Conservation (phyloP, 2,329 filamentous ascomycete genomes). For the Orbilia blumenaviensis region DNA sequence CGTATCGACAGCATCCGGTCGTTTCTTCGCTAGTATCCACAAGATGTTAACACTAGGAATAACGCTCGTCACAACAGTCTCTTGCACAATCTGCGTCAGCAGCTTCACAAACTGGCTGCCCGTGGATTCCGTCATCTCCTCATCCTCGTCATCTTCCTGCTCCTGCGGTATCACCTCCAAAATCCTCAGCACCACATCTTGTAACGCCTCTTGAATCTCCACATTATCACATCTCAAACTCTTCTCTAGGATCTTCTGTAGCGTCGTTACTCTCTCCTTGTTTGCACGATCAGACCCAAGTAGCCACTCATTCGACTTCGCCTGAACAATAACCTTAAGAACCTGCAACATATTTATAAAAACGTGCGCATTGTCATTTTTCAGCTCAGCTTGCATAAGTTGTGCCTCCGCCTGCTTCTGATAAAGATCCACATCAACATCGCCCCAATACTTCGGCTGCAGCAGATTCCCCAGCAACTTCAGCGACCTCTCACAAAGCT, state of each 20-base stretch:
- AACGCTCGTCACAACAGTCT: conserved; percentile 82
- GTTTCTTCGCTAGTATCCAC: conserved; percentile 87
- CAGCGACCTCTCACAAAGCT: conserved; percentile 86
- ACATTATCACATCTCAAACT: conserved; percentile 85
- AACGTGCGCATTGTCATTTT: conserved; percentile 68
- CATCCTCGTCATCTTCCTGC: conserved; percentile 81
- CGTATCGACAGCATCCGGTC: conserved; percentile 85
- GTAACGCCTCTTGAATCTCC: conserved; percentile 87
- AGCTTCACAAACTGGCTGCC: conserved; percentile 88
- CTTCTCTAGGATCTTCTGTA: conserved; percentile 92
- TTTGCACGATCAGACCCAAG: conserved; percentile 67
- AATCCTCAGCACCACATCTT: conserved; percentile 80
- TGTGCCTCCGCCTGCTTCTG: conserved; percentile 79
- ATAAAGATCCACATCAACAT: conserved; percentile 90
- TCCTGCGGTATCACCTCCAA: conserved; percentile 88
- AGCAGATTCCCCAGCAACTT: conserved; percentile 83
- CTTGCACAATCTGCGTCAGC: conserved; percentile 84
- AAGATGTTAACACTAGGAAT: conserved; percentile 90
- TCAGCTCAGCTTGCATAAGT: conserved; percentile 82
- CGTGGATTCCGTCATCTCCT: conserved; percentile 76
- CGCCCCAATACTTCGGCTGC: conserved; percentile 87
- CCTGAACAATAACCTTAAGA: conserved; percentile 85
- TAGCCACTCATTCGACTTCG: conserved; percentile 91
- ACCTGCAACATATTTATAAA: conserved; percentile 96
- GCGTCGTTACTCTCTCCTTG: conserved; percentile 67